phyloP scores from a whole-genome alignment of 1,139 yeast genomes.

The Candida pseudoviswanathii region DNA sequence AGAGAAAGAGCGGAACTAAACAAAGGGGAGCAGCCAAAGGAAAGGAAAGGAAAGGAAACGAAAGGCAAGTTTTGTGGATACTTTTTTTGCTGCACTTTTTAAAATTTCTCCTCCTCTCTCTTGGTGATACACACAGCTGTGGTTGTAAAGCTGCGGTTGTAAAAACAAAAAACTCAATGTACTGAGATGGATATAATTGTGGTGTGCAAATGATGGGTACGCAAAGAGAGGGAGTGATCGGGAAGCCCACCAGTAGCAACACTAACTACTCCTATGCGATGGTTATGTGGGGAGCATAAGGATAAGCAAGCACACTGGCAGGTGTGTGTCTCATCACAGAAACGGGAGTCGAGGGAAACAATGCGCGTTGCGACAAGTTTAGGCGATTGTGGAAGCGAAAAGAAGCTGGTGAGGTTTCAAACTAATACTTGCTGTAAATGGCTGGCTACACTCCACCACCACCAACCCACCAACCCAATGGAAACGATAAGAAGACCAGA shows the following conservation, averaged over 20 bases:
- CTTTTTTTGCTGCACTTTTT: not conserved
- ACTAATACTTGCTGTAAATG: not conserved
- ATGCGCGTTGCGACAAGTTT: not conserved
- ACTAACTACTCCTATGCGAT: too few relatives aligned
- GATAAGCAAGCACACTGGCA: too few relatives aligned
- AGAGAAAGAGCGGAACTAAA: not conserved
- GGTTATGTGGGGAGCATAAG: too few relatives aligned
- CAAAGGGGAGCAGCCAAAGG: not conserved
- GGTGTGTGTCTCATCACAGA: not conserved
- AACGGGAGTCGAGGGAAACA: not conserved
- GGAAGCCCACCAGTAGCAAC: too few relatives aligned
- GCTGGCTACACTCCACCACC: too few relatives aligned
- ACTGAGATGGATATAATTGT: too few relatives aligned
- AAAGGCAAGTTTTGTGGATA: not conserved
- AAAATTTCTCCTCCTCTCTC: not conserved
- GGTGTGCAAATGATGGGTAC: too few relatives aligned
- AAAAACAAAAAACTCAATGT: too few relatives aligned
- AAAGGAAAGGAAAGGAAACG: not conserved
- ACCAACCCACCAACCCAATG: too few relatives aligned
- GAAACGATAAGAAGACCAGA: not conserved
- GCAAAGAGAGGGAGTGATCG: too few relatives aligned
- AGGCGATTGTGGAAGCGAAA: not conserved
- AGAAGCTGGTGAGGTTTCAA: too few relatives aligned
- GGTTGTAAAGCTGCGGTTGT: conserved; percentile 4
- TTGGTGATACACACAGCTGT: not conserved